A percentile compares a stretch with the other conserved stretches of the same genome.
These are phyloP conservation scores for Teratosphaeria nubilosa DNA, from an alignment of 2,329 filamentous ascomycete genomes.

Conservation along the genomic window DNA sequence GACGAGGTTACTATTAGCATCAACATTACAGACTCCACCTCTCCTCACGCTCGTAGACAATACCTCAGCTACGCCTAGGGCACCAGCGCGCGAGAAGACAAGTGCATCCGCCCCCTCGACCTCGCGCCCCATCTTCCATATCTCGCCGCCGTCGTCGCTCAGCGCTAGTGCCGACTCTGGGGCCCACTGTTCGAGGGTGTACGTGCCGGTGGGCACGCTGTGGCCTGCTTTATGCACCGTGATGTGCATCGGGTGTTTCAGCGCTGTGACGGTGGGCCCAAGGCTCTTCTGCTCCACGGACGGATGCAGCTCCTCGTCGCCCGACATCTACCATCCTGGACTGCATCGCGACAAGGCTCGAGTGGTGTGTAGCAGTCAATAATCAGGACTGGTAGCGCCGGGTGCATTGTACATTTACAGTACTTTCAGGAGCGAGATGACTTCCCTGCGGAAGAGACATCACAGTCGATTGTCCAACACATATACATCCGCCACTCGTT, in stretches of 20 bases:
- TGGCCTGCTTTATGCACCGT: conserved; percentile 58
- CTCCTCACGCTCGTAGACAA: conserved; percentile 30
- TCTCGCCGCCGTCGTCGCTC: conserved; percentile 66
- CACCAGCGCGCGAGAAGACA: conserved; percentile 40
- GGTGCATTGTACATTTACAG: too few relatives aligned
- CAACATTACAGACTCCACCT: conserved; percentile 61
- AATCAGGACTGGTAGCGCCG: too few relatives aligned
- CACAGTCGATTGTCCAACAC: too few relatives aligned
- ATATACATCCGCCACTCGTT: not conserved
- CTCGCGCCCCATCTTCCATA: conserved; percentile 36
- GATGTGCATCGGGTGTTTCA: conserved; percentile 64
- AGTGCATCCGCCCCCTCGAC: conserved; percentile 22
- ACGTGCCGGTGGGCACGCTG: conserved; percentile 64
- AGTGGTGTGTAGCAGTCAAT: too few relatives aligned
- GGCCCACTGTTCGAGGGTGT: conserved; percentile 66
- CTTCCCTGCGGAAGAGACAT: too few relatives aligned
- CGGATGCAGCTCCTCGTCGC: conserved; percentile 48
- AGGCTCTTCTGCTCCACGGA: conserved; percentile 39
- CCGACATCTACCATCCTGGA: conserved; percentile 33
- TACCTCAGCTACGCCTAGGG: conserved; percentile 42
- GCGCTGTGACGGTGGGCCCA: conserved; percentile 49
- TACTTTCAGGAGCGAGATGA: too few relatives aligned
- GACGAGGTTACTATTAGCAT: conserved; percentile 69
- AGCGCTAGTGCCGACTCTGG: conserved; percentile 66
- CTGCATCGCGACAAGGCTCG: too few relatives aligned